Evolutionary conservation across 2,329 filamentous ascomycete genomes (phyloP).

Genomic region (Tolypocladium ovalisporum): DNA sequence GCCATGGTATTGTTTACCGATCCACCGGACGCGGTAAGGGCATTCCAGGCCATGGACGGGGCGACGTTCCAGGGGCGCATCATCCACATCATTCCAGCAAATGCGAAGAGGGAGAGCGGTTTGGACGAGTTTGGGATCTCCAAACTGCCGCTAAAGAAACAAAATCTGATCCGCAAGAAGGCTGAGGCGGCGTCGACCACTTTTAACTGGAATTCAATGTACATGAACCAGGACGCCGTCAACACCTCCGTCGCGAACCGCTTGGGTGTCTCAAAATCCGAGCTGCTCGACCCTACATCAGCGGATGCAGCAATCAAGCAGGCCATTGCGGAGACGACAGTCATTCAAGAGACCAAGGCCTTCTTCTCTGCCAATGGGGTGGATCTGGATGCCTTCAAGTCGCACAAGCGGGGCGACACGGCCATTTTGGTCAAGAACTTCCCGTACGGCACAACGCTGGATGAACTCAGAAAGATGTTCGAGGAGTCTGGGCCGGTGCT

Average conservation of each 20-base stretch:
- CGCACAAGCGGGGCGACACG: slow-evolving; percentile 70
- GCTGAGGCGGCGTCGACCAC: slow-evolving; percentile 64
- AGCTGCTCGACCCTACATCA: slow-evolving; percentile 89
- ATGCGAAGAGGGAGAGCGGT: slow-evolving; percentile 68
- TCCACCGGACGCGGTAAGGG: slow-evolving; percentile 61
- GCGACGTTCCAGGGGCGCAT: slow-evolving; percentile 86
- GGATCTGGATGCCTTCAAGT: slow-evolving; percentile 85
- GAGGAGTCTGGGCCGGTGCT: slow-evolving; percentile 76
- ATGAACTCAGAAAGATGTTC: slow-evolving; percentile 72
- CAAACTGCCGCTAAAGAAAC: slow-evolving; percentile 88
- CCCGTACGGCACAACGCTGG: slow-evolving; percentile 66
- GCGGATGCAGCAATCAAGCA: slow-evolving; percentile 92
- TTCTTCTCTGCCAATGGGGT: slow-evolving; percentile 85
- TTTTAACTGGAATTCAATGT: slow-evolving; percentile 99
- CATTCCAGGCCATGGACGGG: slow-evolving; percentile 71
- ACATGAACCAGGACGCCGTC: slow-evolving; percentile 93
- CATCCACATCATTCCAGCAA: slow-evolving; percentile 78
- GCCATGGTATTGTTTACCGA: slow-evolving; percentile 74
- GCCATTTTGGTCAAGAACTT: slow-evolving; percentile 94
- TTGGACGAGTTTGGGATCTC: slow-evolving; percentile 84
- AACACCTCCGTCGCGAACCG: slow-evolving; percentile 81
- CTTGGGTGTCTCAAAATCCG: slow-evolving; percentile 81
- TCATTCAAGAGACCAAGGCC: slow-evolving; percentile 91
- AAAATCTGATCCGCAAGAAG: slow-evolving; percentile 80
- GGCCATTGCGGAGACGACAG: slow-evolving; percentile 88